These are phyloP conservation scores for Hypoxylon intermedium DNA, from an alignment of 495 filamentous ascomycete genomes.

Conservation along the genomic window DNA sequence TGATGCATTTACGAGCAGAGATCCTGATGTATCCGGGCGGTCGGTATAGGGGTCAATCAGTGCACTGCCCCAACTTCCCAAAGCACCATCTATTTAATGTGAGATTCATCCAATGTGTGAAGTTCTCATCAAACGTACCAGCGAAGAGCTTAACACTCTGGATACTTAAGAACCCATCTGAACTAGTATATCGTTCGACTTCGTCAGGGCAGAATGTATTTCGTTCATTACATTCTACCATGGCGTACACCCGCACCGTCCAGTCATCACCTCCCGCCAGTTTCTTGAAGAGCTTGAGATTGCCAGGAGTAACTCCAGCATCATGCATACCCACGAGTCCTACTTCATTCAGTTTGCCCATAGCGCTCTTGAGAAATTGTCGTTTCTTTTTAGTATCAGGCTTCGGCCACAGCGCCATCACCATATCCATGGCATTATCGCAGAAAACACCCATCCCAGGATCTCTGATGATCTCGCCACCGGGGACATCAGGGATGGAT, in stretches of 20 bases:
- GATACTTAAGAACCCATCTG: conserved; percentile 55
- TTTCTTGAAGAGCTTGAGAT: conserved; percentile 58
- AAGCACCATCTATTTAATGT: conserved; percentile 61
- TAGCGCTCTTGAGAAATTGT: conserved; percentile 59
- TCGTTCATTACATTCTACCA: conserved; percentile 66
- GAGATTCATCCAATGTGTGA: conserved; percentile 19
- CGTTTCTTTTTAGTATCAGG: conserved; percentile 56
- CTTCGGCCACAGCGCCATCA: conserved; percentile 60
- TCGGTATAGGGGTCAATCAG: conserved; percentile 69
- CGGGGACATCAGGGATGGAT: conserved; percentile 60
- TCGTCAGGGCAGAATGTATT: conserved; percentile 65
- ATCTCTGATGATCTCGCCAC: conserved; percentile 62
- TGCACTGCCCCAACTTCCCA: conserved; percentile 70
- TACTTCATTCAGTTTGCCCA: conserved; percentile 62
- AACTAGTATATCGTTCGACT: conserved; percentile 45
- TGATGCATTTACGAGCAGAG: conserved; percentile 65
- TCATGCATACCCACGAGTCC: conserved; percentile 70
- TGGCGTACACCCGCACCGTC: conserved; percentile 66
- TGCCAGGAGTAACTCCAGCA: conserved; percentile 61
- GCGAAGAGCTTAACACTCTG: conserved; percentile 67
- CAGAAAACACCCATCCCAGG: conserved; percentile 72
- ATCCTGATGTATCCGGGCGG: conserved; percentile 60
- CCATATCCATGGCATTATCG: conserved; percentile 71
- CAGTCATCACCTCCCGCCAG: conserved; percentile 56
- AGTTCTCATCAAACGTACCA: conserved; percentile 43